Evolutionary conservation across 2,329 filamentous ascomycete genomes (phyloP), one percentile per base, ranked within the genome.

Genomic region (Xylariaceae sp.): DNA sequence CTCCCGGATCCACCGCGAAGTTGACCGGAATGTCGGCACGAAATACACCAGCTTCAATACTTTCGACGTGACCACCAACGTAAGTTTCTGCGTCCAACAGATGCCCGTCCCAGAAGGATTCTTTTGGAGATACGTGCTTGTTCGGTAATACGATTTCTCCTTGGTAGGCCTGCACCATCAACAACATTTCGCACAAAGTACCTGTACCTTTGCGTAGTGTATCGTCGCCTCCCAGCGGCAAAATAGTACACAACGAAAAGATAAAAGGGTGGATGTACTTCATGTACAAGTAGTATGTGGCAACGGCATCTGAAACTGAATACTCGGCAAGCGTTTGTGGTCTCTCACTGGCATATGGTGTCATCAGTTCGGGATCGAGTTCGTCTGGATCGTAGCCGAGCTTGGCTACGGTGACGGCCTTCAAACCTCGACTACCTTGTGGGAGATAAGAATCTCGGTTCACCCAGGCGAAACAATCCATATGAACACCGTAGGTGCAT

Each of bases 261-360:
- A 99, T 94, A 76, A 99, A 99, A 3, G 94, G 94, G 69, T 99
- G 94, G n/a, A 99, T 90, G 70, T 99, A 99, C 86, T 99, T 99
- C 95, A 99, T 99, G 79, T 99, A 99, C 56, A 99, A 76, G 67
- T 99, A 99, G 69, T 99, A 99, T 0, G 94, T 99, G 18, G 94
- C 94, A 46, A 99, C 94, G 10, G 95, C 95, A 78, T 99, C 95
- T 64, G 95, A 99, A 42, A 99, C 94, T 0, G 95, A 99, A 73
- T 99, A 99, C 66, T 99, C 94, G 9, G 94, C 93, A 47, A 99
- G 77, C 0, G 90, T 96, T 68, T 99, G 94, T 0, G 94, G 94
- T 59, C 90, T 82, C 72, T 99, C 94, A 55, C 78, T 84, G 14
- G 94, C 94, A 81, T 87, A 89, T 5, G 89, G 90, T 46, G 91